These are phyloP conservation scores for Eremothecium cymbalariae DNA, from an alignment of 1,139 yeast species.

Conservation along the genomic window DNA sequence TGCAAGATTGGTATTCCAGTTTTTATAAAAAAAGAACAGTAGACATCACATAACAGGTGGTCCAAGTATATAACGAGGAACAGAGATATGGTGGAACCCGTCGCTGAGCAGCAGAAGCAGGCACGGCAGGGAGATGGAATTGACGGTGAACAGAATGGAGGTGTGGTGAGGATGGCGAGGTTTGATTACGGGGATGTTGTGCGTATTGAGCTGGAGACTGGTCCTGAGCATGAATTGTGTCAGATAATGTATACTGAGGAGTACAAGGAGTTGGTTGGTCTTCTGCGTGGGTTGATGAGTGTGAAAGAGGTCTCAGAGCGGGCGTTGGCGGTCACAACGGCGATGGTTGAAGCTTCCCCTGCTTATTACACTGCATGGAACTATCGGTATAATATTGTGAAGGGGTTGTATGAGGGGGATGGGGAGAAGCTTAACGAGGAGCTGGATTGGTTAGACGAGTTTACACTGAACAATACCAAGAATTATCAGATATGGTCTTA, in stretches of 20 bases:
- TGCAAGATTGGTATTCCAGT: no score
- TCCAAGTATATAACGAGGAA: no score
- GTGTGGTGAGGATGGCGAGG: no score
- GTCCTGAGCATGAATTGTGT: slow-evolving; percentile 48
- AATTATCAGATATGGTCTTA: slow-evolving; percentile 97
- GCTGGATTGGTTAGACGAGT: slow-evolving; percentile 67
- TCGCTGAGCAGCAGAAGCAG: no score
- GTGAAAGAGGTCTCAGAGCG: slow-evolving; percentile 58
- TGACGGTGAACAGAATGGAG: no score
- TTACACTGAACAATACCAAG: slow-evolving; percentile 72
- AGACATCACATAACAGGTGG: no score
- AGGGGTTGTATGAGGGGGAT: slow-evolving; percentile 29
- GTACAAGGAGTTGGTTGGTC: slow-evolving; percentile 54
- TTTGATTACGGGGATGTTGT: slow-evolving; percentile 18
- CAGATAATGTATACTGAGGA: slow-evolving; percentile 71
- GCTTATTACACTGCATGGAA: slow-evolving; percentile 93
- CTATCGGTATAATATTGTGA: slow-evolving; percentile 57
- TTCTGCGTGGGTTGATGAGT: slow-evolving; percentile 53
- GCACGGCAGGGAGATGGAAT: no score
- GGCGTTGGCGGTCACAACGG: slow-evolving; percentile 57
- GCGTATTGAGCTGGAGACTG: slow-evolving; percentile 24
- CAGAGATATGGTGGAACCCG: no score
- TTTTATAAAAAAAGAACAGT: no score
- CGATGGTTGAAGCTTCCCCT: slow-evolving; percentile 61
- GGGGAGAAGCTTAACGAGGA: slow-evolving; percentile 37